Percentiles rank a stretch among this genome's conserved stretches.
Conservation (phyloP, 495 filamentous ascomycete species). For the Clavariopsis aquatica region DNA sequence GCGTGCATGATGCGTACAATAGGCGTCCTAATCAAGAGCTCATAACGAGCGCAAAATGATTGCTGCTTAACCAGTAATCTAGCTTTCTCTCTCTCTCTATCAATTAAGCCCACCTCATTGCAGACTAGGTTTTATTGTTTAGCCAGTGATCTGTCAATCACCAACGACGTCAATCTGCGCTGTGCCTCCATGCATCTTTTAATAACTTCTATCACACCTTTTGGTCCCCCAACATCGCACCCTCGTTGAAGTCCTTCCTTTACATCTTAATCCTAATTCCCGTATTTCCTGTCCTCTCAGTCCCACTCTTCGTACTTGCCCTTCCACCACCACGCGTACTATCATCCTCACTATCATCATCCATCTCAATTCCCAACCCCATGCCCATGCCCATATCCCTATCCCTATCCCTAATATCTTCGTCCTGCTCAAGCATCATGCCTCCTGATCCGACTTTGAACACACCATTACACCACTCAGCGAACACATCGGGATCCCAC, state of each 20-base stretch:
- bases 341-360: slow-evolving; percentile 21
- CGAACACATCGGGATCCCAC: slow-evolving; percentile 46
- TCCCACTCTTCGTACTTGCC: slow-evolving; percentile 22
- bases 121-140: no score
- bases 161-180: no score
- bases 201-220: background rate
- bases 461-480: slow-evolving; percentile 39
- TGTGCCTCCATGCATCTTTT: background rate
- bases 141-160: no score
- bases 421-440: slow-evolving; percentile 3
- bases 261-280: slow-evolving; percentile 35
- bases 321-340: slow-evolving; percentile 6
- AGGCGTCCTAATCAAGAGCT: background rate
- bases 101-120: no score
- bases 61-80: slow-evolving; percentile 34
- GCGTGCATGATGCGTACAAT: background rate
- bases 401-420: slow-evolving; percentile 9
- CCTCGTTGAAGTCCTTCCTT: background rate
- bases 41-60: slow-evolving; percentile 3
- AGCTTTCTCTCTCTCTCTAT: background rate
- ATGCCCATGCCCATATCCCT: slow-evolving; percentile 5
- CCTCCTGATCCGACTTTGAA: slow-evolving; percentile 38
- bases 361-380: slow-evolving; percentile 10
- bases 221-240: no score
- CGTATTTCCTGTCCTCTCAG: slow-evolving; percentile 22